Evolutionary conservation across 352 stramenopile species (phyloP).

Genomic region (Phytophthora cactorum): DNA sequence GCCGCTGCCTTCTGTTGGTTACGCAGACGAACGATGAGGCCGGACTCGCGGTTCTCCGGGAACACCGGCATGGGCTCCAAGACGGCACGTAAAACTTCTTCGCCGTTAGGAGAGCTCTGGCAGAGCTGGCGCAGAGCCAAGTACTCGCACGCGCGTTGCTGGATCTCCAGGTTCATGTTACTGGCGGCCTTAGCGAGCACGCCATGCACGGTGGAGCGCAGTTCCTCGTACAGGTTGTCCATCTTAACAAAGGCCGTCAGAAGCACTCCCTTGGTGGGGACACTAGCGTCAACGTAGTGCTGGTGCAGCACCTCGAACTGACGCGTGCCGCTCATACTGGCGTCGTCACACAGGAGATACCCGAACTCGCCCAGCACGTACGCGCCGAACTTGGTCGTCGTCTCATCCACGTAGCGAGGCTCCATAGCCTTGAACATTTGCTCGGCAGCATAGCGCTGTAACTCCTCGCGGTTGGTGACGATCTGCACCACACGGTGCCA

Average conservation of each 20-base stretch:
- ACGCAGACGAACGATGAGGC: not conserved
- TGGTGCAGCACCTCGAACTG: conserved; percentile 97
- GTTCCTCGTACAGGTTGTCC: conserved; percentile 84
- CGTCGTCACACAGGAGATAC: conserved; percentile 92
- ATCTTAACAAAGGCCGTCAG: conserved; percentile 98
- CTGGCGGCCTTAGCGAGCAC: conserved; percentile 95
- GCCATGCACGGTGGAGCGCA: conserved; percentile 86
- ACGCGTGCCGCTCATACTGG: conserved; percentile 90
- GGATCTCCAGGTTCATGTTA: conserved; percentile 97
- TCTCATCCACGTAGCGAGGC: conserved; percentile 94
- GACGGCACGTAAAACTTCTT: conserved; percentile 88
- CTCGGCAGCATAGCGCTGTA: conserved; percentile 95
- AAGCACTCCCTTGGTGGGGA: conserved; percentile 93
- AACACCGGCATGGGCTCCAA: no score
- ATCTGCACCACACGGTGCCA: conserved; percentile 99
- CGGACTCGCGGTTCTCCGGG: not conserved
- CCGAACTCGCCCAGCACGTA: conserved; percentile 99
- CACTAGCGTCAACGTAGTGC: conserved; percentile 91
- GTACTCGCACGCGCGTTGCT: conserved; percentile 98
- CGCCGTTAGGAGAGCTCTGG: conserved; percentile 28
- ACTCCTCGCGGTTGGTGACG: conserved; percentile 97
- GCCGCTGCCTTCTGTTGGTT: no score
- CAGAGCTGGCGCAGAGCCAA: conserved; percentile 88
- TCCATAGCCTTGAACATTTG: conserved; percentile 96
- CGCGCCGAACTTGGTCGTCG: conserved; percentile 93